Percentiles rank a stretch among this genome's conserved stretches.
Conservation (phyloP, 495 filamentous ascomycete species). For the Daldinia concentrica region DNA sequence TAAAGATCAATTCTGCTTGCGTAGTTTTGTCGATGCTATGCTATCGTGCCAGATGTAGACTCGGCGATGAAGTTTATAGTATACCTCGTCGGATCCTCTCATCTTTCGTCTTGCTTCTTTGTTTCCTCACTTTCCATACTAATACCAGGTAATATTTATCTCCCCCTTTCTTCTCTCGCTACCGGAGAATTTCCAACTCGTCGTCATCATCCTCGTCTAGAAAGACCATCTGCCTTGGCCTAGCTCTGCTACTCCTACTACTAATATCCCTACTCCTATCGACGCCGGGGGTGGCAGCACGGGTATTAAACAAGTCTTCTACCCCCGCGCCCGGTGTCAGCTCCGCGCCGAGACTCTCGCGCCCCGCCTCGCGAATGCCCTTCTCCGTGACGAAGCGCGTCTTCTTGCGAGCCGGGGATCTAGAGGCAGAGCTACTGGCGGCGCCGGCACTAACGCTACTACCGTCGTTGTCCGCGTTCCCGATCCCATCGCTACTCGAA, state of each 20-base stretch:
- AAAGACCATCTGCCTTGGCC: slow-evolving; percentile 37
- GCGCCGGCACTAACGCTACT: neutral
- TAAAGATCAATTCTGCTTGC: neutral
- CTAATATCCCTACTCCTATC: neutral
- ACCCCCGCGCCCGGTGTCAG: slow-evolving; percentile 42
- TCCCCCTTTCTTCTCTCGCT: neutral
- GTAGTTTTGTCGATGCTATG: neutral
- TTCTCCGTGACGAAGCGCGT: slow-evolving; percentile 82
- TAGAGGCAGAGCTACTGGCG: slow-evolving; percentile 13
- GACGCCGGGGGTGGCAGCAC: neutral
- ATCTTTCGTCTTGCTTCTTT: neutral
- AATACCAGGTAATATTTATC: neutral
- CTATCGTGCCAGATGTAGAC: neutral
- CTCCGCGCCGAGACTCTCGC: slow-evolving; percentile 73
- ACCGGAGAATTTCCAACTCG: slow-evolving; percentile 47
- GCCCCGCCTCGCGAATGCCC: slow-evolving; percentile 78
- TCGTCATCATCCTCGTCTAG: slow-evolving; percentile 59
- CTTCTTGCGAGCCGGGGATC: slow-evolving; percentile 72
- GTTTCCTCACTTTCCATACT: neutral
- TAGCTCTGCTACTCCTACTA: slow-evolving; percentile 34
- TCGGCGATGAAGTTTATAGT: neutral
- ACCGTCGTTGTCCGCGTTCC: slow-evolving; percentile 1
- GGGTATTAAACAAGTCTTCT: neutral
- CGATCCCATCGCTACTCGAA: neutral
- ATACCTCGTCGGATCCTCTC: neutral